phyloP scores from a whole-genome alignment of 192 early-diverging fungal species.

The Haplosporangium gracile region DNA sequence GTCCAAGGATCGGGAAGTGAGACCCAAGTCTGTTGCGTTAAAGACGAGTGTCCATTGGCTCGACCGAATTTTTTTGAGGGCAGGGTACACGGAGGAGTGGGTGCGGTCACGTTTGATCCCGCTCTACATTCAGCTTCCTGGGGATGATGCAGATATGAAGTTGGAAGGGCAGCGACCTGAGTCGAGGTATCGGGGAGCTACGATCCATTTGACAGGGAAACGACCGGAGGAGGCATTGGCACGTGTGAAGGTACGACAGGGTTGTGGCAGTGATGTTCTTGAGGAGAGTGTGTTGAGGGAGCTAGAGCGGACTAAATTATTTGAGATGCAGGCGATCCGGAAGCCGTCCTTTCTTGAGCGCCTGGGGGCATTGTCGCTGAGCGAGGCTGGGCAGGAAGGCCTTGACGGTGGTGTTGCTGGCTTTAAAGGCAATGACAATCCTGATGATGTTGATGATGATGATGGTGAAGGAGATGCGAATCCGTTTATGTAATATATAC shows the following conservation, averaged over 20 bases:
- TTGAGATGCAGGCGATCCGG: conserved; percentile 47
- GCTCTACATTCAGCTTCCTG: conserved; percentile 24
- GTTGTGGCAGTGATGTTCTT: conserved; percentile 15
- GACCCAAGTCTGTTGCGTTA: conserved; percentile 27
- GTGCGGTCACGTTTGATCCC: conserved; percentile 23
- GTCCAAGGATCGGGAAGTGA: conserved; percentile 18
- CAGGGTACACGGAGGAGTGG: conserved; percentile 27
- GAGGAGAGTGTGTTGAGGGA: conserved; percentile 34
- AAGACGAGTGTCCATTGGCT: conserved; percentile 41
- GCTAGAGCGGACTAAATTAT: conserved; percentile 33
- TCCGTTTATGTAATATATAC: background rate
- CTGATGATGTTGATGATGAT: background rate
- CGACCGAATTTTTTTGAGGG: conserved; percentile 24
- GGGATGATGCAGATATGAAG: background rate
- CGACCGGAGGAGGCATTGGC: conserved; percentile 31
- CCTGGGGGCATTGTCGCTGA: conserved; percentile 17
- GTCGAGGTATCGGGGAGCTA: background rate
- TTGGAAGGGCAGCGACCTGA: conserved; percentile 16
- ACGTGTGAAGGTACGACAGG: conserved; percentile 32
- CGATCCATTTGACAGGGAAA: conserved; percentile 11
- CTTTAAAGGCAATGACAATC: background rate
- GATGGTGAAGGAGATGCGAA: background rate
- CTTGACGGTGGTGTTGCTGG: no score
- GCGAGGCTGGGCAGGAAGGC: background rate
- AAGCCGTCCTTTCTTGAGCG: conserved; percentile 27